phyloP scores from a whole-genome alignment of 106 monocot species.

The Allium cepa region DNA sequence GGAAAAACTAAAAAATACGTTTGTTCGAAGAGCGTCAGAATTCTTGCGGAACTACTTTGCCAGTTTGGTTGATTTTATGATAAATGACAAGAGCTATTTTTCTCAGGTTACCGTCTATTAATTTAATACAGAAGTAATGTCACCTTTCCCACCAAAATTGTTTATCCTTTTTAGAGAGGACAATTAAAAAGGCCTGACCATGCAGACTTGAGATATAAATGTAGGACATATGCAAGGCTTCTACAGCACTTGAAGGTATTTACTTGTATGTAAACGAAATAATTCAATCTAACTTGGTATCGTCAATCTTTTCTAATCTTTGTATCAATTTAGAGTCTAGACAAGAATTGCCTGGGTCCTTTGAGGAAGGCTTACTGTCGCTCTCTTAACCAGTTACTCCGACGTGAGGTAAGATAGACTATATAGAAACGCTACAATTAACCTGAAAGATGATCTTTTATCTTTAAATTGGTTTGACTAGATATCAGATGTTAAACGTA shows the following conservation, averaged over 20 bases:
- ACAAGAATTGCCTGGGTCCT: constrained; percentile 84
- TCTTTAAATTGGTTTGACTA: too few species aligned
- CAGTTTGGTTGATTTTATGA: constrained; percentile 97
- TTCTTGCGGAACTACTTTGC: constrained; percentile 94
- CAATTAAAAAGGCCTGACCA: constrained; percentile 98
- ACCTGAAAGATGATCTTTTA: not conserved
- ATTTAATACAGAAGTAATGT: not conserved
- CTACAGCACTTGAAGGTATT: constrained; percentile 91
- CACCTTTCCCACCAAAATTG: not conserved
- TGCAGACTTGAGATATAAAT: constrained; percentile 95
- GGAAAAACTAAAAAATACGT: constrained; percentile 81
- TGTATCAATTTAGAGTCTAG: constrained; percentile 66
- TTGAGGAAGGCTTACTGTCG: constrained; percentile 97
- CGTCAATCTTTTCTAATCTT: not conserved
- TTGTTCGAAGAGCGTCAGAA: constrained; percentile 87
- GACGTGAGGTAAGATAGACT: constrained; percentile 69
- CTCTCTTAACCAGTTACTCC: constrained; percentile 88
- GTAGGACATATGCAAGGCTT: constrained; percentile 96
- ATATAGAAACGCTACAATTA: not conserved
- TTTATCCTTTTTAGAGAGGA: constrained; percentile 48
- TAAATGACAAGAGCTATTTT: constrained; percentile 98
- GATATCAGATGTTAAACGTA: too few species aligned
- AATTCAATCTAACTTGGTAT: not conserved
- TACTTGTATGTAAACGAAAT: constrained; percentile 1
- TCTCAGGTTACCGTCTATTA: constrained; percentile 62